Percentiles rank a stretch among this genome's conserved stretches.
phyloP scores from a whole-genome alignment of 768 basidiomycete species.

The Russula earlei region DNA sequence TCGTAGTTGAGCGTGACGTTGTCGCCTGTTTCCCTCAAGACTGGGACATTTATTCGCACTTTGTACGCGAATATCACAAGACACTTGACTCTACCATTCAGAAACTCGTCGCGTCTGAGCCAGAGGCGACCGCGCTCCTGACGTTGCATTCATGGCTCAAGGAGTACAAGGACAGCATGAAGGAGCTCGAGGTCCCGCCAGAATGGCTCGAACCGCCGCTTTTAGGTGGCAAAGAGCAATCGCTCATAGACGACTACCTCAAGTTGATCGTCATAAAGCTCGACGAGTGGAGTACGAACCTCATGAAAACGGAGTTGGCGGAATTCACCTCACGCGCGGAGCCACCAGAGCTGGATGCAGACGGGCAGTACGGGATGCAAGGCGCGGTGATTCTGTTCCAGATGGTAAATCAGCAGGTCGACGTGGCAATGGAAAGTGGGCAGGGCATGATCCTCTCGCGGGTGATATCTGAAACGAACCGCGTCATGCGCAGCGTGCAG shows the following conservation, averaged over 20 bases:
- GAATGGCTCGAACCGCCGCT: slow-evolving; percentile 82
- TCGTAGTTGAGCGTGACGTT: slow-evolving; percentile 84
- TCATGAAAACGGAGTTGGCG: slow-evolving; percentile 83
- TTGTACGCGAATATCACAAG: slow-evolving; percentile 85
- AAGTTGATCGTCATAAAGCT: slow-evolving; percentile 88
- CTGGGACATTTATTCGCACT: slow-evolving; percentile 81
- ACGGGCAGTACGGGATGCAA: slow-evolving; percentile 85
- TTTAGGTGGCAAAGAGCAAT: slow-evolving; percentile 91
- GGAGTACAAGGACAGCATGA: slow-evolving; percentile 92
- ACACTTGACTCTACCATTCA: slow-evolving; percentile 67
- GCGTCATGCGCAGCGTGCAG: slow-evolving; percentile 85
- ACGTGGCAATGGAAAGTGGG: slow-evolving; percentile 89
- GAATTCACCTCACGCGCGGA: slow-evolving; percentile 78
- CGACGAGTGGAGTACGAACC: slow-evolving; percentile 92
- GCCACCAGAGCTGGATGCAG: slow-evolving; percentile 82
- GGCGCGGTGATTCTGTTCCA: slow-evolving; percentile 92
- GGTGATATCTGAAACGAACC: slow-evolving; percentile 79
- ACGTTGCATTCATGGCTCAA: slow-evolving; percentile 90
- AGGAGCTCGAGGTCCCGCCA: slow-evolving; percentile 75
- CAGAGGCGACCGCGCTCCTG: slow-evolving; percentile 83
- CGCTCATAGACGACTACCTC: slow-evolving; percentile 91
- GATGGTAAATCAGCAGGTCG: slow-evolving; percentile 96
- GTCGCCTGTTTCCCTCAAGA: slow-evolving; percentile 86
- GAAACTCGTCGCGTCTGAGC: slow-evolving; percentile 57
- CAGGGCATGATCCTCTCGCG: slow-evolving; percentile 89